Percentiles rank a stretch among this genome's conserved stretches.
phyloP scores from a whole-genome alignment of 306 rosid species.

The Malus orientalis region DNA sequence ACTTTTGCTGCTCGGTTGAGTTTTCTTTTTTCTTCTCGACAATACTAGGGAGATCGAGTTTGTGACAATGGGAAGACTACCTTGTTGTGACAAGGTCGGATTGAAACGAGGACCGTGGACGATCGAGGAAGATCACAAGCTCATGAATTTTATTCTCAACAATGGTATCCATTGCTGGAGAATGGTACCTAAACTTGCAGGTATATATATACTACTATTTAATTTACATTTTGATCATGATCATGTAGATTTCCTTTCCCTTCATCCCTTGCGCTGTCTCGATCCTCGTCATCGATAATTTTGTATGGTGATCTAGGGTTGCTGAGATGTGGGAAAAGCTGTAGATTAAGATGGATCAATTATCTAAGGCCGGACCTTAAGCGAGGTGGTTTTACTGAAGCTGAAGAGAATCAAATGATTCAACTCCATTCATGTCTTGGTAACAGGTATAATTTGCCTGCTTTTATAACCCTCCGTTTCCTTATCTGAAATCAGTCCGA shows the following conservation, averaged over 20 bases:
- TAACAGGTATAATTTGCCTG: conserved; percentile 48
- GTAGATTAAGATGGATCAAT: conserved; percentile 95
- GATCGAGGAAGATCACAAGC: conserved; percentile 88
- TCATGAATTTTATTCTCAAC: conserved; percentile 74
- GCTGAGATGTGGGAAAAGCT: conserved; percentile 92
- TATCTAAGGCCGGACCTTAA: conserved; percentile 94
- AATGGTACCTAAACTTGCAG: conserved; percentile 96
- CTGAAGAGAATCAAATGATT: conserved; percentile 82
- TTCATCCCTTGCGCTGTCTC: background rate
- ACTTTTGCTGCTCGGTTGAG: background rate
- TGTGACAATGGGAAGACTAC: conserved; percentile 76
- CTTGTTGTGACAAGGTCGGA: conserved; percentile 94
- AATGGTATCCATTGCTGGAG: conserved; percentile 98
- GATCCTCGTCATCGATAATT: background rate
- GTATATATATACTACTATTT: conserved; percentile 10
- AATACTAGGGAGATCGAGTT: background rate
- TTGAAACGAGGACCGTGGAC: conserved; percentile 98
- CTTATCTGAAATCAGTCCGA: background rate
- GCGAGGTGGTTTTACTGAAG: conserved; percentile 84
- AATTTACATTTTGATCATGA: background rate
- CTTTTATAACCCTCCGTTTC: background rate
- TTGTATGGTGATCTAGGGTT: conserved; percentile 44
- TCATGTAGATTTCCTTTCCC: background rate
- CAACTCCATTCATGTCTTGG: conserved; percentile 83
- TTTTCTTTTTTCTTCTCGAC: background rate